phyloP scores from a whole-genome alignment of 1,284 basidiomycete species.

The Cryptococcus jaspeensis region DNA sequence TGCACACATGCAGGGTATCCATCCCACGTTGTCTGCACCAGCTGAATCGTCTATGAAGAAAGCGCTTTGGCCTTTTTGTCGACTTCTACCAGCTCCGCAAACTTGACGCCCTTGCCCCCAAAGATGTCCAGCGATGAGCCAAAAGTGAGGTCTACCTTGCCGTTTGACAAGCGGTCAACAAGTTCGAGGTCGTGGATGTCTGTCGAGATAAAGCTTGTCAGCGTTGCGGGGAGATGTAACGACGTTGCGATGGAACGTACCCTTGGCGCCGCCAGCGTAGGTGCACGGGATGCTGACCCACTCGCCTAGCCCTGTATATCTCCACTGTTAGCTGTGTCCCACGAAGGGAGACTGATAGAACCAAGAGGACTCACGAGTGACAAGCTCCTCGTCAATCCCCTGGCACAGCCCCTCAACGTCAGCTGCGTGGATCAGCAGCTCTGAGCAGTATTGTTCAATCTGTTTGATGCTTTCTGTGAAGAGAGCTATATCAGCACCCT shows the following conservation, averaged over 20 bases:
- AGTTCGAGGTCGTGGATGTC: conserved; percentile 80
- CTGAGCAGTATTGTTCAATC: conserved; percentile 59
- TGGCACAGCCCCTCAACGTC: conserved; percentile 97
- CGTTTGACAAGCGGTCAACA: conserved; percentile 75
- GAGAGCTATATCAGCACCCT: neutral
- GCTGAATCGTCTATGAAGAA: neutral
- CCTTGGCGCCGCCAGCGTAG: conserved; percentile 94
- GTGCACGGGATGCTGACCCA: conserved; percentile 92
- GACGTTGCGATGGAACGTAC: conserved; percentile 53
- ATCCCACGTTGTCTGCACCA: neutral
- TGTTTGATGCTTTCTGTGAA: conserved; percentile 33
- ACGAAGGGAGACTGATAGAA: neutral
- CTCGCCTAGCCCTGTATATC: conserved; percentile 71
- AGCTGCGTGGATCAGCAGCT: conserved; percentile 94
- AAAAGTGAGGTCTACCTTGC: conserved; percentile 91
- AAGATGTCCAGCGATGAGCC: conserved; percentile 92
- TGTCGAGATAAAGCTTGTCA: conserved; percentile 39
- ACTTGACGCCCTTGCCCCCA: conserved; percentile 69
- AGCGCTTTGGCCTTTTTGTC: conserved; percentile 28
- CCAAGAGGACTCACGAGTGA: conserved; percentile 61
- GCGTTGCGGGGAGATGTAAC: conserved; percentile 5
- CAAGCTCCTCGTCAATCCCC: conserved; percentile 91
- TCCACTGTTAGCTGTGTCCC: neutral
- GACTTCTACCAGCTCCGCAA: conserved; percentile 64
- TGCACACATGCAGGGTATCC: neutral